phyloP scores from a whole-genome alignment of 2,329 filamentous ascomycete genomes.

The Aureobasidium sp. region DNA sequence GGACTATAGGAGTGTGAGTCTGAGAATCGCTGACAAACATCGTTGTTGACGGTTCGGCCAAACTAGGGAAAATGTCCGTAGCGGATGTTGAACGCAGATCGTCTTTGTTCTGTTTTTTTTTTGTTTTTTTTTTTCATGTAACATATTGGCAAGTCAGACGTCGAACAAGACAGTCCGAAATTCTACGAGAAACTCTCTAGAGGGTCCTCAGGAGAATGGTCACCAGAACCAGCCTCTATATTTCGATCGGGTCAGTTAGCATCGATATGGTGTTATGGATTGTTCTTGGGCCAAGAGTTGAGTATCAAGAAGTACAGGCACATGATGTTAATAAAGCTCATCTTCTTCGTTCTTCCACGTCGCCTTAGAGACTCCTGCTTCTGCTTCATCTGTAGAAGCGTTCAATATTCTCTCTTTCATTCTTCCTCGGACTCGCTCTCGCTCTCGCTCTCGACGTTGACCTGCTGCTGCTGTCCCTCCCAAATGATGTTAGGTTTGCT shows the following conservation, averaged over 20 bases:
- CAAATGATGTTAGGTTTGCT: neutral
- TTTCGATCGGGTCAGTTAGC: too few species aligned
- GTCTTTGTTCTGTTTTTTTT: neutral
- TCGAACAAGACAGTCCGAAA: neutral
- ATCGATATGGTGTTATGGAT: too few species aligned
- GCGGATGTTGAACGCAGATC: neutral
- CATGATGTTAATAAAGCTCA: neutral
- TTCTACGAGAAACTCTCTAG: too few species aligned
- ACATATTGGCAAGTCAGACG: too few species aligned
- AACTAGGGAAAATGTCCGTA: neutral
- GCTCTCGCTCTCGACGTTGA: neutral
- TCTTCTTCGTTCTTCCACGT: neutral
- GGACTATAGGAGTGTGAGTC: neutral
- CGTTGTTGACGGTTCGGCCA: neutral
- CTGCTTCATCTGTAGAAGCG: neutral
- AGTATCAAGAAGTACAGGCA: too few species aligned
- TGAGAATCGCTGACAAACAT: slow-evolving; percentile 1
- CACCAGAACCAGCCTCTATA: too few species aligned
- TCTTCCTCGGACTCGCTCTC: neutral
- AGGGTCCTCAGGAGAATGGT: too few species aligned
- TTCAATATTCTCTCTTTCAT: neutral
- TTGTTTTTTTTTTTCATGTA: neutral
- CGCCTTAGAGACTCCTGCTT: too few species aligned
- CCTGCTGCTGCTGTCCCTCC: neutral
- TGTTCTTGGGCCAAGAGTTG: too few species aligned